A percentile compares a stretch with the other conserved stretches of the same genome.
These are phyloP conservation scores for Geotrichum cucujoidarum DNA, from an alignment of 1,139 yeast genomes.

Conservation along the genomic window DNA sequence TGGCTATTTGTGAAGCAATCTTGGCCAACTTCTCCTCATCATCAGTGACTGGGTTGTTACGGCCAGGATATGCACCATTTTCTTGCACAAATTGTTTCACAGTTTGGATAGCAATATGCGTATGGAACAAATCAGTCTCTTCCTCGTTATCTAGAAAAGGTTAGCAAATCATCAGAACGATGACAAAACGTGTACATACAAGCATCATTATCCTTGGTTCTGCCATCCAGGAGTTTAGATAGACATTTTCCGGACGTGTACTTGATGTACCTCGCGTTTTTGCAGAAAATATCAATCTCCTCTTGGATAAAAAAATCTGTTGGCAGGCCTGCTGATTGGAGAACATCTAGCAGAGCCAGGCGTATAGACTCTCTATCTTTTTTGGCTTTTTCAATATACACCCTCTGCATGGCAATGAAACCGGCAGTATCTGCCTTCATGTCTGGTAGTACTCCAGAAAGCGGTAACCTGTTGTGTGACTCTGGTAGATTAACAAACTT, in stretches of 20 bases:
- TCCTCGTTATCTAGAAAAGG: conserved; percentile 19
- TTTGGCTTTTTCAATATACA: conserved; percentile 52
- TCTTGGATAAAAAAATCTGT: conserved; percentile 37
- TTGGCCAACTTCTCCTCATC: conserved; percentile 16
- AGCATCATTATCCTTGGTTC: neutral
- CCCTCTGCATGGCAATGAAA: conserved; percentile 53
- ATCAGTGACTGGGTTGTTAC: conserved; percentile 14
- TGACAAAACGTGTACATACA: neutral
- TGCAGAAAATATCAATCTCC: conserved; percentile 51
- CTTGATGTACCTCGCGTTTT: conserved; percentile 46
- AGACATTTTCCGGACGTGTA: conserved; percentile 31
- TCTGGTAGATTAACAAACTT: conserved; percentile 40
- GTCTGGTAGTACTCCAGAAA: conserved; percentile 76
- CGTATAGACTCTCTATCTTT: conserved; percentile 46
- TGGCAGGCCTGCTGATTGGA: conserved; percentile 28
- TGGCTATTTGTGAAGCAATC: conserved; percentile 20
- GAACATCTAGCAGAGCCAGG: conserved; percentile 35
- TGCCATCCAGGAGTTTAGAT: neutral
- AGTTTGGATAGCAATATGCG: conserved; percentile 30
- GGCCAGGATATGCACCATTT: conserved; percentile 20
- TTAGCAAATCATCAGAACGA: neutral
- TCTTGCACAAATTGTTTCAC: conserved; percentile 26
- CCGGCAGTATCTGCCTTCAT: conserved; percentile 75
- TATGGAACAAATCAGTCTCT: conserved; percentile 22
- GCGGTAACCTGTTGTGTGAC: conserved; percentile 46